Percentiles rank a stretch among this genome's conserved stretches.
phyloP scores from a whole-genome alignment of 495 filamentous ascomycete genomes.

The Daldinia loculata region DNA sequence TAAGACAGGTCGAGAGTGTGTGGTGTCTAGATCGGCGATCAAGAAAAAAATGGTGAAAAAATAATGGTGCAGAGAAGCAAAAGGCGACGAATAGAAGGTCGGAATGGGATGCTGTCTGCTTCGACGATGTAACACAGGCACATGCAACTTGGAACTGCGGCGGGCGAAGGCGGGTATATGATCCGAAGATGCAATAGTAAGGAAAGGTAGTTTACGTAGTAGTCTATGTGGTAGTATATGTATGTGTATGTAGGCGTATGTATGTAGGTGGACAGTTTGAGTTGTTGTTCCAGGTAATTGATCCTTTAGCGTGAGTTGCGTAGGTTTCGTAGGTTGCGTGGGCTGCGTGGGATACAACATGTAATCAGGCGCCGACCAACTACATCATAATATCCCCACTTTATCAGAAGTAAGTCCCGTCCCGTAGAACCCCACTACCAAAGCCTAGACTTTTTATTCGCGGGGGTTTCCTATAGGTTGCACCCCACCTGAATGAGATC shows the following conservation, averaged over 20 bases:
- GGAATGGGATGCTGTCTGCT: slow-evolving; percentile 22
- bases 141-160: slow-evolving; percentile 33
- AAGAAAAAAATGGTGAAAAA: slow-evolving; percentile 34
- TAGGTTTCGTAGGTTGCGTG: not conserved
- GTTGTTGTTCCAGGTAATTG: not conserved
- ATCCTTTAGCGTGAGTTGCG: not conserved
- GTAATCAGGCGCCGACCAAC: slow-evolving; percentile 26
- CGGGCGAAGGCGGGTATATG: slow-evolving; percentile 30
- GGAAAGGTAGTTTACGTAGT: slow-evolving; percentile 5
- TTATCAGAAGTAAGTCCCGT: slow-evolving; percentile 30
- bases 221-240: no score
- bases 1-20: not conserved
- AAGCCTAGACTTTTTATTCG: slow-evolving; percentile 28
- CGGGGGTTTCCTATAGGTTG: slow-evolving; percentile 13
- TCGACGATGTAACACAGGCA: slow-evolving; percentile 42
- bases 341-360: not conserved
- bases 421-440: slow-evolving; percentile 30
- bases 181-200: slow-evolving; percentile 37
- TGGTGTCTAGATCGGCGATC: slow-evolving; percentile 37
- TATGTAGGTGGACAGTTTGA: not conserved
- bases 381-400: slow-evolving; percentile 22
- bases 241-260: not conserved
- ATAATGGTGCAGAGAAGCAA: slow-evolving; percentile 33
- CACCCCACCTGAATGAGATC: slow-evolving; percentile 28
- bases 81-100: slow-evolving; percentile 31